Conservation (phyloP, 2,329 filamentous ascomycete genomes). For the Aspergillus fructus region DNA sequence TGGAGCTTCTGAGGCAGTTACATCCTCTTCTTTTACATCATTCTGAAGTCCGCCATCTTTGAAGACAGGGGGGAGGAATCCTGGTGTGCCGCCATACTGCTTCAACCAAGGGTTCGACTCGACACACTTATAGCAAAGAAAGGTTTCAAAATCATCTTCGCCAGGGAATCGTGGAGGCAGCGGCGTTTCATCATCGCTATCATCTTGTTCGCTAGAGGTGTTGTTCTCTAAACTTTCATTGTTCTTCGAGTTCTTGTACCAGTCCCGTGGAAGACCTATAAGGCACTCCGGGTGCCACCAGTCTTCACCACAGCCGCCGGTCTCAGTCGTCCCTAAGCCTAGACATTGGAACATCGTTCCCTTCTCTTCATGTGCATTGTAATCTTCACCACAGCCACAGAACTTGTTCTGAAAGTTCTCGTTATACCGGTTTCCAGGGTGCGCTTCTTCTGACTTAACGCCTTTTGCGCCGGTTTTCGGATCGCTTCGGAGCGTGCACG, state of each 20-base stretch:
- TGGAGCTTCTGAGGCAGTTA: not conserved
- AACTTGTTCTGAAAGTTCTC: slow-evolving; percentile 94
- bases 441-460: slow-evolving; percentile 69
- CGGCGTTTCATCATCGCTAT: slow-evolving; percentile 58
- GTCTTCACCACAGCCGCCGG: slow-evolving; percentile 90
- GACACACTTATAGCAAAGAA: slow-evolving; percentile 93
- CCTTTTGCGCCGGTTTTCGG: slow-evolving; percentile 72
- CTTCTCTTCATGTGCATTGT: slow-evolving; percentile 84
- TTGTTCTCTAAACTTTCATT: slow-evolving; percentile 26
- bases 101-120: slow-evolving; percentile 90
- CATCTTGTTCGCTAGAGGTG: slow-evolving; percentile 23
- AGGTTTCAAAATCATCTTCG: slow-evolving; percentile 84
- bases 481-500: slow-evolving; percentile 75
- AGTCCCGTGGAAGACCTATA: slow-evolving; percentile 73
- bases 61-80: slow-evolving; percentile 76
- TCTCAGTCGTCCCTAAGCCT: slow-evolving; percentile 74
- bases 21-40: not conserved
- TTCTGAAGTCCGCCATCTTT: slow-evolving; percentile 31
- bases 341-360: slow-evolving; percentile 98
- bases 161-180: slow-evolving; percentile 81
- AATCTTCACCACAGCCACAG: slow-evolving; percentile 84
- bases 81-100: slow-evolving; percentile 73
- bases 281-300: slow-evolving; percentile 97
- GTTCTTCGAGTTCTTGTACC: slow-evolving; percentile 43
- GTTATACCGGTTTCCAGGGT: slow-evolving; percentile 82